phyloP scores from a whole-genome alignment of 2,329 filamentous ascomycete genomes.

The Triangularia verruculosa region DNA sequence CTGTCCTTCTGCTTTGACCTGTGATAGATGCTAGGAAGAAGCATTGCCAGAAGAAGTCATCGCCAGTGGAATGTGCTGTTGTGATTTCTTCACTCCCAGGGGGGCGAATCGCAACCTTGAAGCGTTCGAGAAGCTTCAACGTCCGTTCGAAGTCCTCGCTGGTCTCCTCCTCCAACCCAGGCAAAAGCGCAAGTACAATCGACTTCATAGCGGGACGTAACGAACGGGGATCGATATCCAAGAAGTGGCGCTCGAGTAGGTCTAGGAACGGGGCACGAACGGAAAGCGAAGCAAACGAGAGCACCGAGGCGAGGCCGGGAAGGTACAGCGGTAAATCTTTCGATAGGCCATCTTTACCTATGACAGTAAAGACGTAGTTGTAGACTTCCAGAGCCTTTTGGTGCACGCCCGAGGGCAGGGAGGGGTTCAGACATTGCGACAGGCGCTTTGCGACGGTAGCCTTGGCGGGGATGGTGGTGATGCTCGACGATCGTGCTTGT shows the following conservation, averaged over 20 bases:
- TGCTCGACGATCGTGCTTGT: conserved; percentile 75
- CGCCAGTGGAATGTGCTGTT: conserved; percentile 56
- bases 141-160: conserved; percentile 96
- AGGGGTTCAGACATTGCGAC: conserved; percentile 91
- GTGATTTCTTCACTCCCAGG: conserved; percentile 49
- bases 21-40: conserved; percentile 93
- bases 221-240: conserved; percentile 65
- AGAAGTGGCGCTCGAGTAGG: conserved; percentile 76
- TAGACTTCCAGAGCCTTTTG: conserved; percentile 97
- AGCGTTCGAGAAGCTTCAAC: conserved; percentile 70
- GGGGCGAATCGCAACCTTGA: conserved; percentile 67
- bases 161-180: conserved; percentile 91
- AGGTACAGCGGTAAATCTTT: conserved; percentile 83
- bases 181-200: conserved; percentile 82
- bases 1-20: conserved; percentile 77
- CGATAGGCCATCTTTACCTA: conserved; percentile 77
- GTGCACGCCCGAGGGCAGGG: conserved; percentile 91
- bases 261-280: conserved; percentile 83
- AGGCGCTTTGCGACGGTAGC: conserved; percentile 81
- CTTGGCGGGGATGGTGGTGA: conserved; percentile 76
- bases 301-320: conserved; percentile 80
- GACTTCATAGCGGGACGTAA: conserved; percentile 87
- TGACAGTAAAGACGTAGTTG: conserved; percentile 78
- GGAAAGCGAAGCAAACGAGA: conserved; percentile 92
- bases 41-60: conserved; percentile 97